These are phyloP conservation scores for Pilasporangium apinafurcum DNA, from an alignment of 352 stramenopile genomes.

Conservation along the genomic window DNA sequence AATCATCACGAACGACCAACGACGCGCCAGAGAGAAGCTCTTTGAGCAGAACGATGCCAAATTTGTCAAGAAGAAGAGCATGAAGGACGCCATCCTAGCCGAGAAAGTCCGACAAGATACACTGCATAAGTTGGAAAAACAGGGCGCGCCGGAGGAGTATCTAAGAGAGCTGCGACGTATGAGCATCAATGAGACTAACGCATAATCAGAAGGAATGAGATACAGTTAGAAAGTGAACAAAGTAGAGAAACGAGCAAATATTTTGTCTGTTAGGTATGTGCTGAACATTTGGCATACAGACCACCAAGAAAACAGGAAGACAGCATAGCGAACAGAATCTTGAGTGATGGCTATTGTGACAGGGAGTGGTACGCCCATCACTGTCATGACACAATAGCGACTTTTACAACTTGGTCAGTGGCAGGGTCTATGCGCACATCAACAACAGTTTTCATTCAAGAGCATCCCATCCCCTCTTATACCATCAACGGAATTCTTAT, in stretches of 20 bases:
- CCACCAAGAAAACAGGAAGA: no score
- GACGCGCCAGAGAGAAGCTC: constrained; percentile 48
- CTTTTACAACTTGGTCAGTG: no score
- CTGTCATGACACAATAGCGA: no score
- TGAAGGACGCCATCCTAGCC: constrained; percentile 68
- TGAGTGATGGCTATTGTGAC: no score
- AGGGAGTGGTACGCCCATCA: no score
- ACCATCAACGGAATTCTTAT: no score
- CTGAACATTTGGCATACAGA: no score
- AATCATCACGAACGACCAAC: constrained; percentile 51
- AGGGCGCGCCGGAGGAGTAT: constrained; percentile 64
- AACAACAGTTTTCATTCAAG: no score
- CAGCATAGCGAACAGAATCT: no score
- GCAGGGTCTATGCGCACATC: no score
- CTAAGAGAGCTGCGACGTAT: constrained; percentile 56
- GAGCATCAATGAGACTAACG: constrained; percentile 59
- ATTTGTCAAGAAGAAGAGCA: constrained; percentile 60
- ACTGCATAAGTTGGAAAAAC: constrained; percentile 49
- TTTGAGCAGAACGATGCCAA: constrained; percentile 67
- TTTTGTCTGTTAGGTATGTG: no score
- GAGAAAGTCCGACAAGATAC: constrained; percentile 70
- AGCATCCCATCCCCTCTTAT: no score
- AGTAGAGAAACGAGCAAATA: not conserved
- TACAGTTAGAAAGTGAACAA: not conserved
- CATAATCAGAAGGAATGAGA: constrained; percentile 11